Base-by-base conservation (phyloP, 2,329 filamentous ascomycete genomes). In the Xylaria sp. region DNA sequence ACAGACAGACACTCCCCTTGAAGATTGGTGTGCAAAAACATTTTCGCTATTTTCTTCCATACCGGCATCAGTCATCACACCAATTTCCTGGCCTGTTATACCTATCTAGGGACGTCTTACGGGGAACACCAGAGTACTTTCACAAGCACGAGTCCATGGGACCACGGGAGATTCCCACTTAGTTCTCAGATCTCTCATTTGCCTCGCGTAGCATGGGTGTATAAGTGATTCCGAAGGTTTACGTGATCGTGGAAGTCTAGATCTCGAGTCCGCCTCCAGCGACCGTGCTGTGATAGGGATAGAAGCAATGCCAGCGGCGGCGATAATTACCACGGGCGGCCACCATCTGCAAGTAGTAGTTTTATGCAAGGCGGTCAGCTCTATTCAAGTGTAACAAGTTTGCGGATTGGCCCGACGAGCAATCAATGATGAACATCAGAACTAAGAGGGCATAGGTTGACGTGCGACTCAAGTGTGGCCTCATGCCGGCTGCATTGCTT, bases 191-290 rank as follows among this genome's bases (percentile, higher is more conserved):
- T 67, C 43, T 36, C 25, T 39, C n/a, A 48, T 54, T 9, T 6
- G n/a, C 23, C n/a, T 55, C 33, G n/a, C n/a, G 52, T 58, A 58
- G 23, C 25, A 66, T 55, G 20, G 33, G 52, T 56, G 31, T 28
- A 48, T 31, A 3, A 8, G 49, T 12, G 3, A 43, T 31, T 15
- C 10, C n/a, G 10, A 18, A 15, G 8, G 25, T 41, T 13, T 58
- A 57, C 52, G 31, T 25, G 25, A 28, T 18, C 49, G 31, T 54
- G 41, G 46, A 25, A 39, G 25, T 20, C 51, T 23, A 46, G 23
- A 43, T 59, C 23, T 56, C 23, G 28, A 4, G 46, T 51, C 51
- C 20, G 23, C 49, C 28, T 55, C 10, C 12, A 25, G 25, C n/a
- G 18, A n/a, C 36, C 13, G 39, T 57, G 51, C 28, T 36, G 48